phyloP scores from a whole-genome alignment of 441 rosid genomes.

The Viola pubescens region DNA sequence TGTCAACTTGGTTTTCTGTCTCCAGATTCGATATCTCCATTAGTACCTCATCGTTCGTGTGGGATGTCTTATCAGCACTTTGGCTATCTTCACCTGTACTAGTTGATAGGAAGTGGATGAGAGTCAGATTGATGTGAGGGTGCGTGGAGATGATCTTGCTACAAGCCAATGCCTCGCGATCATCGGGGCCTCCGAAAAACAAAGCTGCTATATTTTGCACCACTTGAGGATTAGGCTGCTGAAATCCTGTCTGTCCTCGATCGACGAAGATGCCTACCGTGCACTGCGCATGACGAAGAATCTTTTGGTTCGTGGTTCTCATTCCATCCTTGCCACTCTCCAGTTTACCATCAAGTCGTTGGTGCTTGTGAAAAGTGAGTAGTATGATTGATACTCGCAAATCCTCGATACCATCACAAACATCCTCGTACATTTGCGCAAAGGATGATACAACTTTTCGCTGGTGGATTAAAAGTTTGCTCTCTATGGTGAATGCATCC shows the following conservation, averaged over 20 bases:
- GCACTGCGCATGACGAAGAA: slow-evolving; percentile 69
- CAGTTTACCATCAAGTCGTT: slow-evolving; percentile 61
- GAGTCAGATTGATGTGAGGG: slow-evolving; percentile 41
- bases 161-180: slow-evolving; percentile 82
- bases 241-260: slow-evolving; percentile 62
- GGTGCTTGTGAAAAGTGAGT: slow-evolving; percentile 85
- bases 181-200: slow-evolving; percentile 85
- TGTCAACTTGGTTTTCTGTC: slow-evolving; percentile 36
- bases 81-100: slow-evolving; percentile 13
- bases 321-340: slow-evolving; percentile 54
- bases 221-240: slow-evolving; percentile 37
- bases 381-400: slow-evolving; percentile 56
- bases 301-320: slow-evolving; percentile 58
- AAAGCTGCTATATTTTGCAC: slow-evolving; percentile 53
- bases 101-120: slow-evolving; percentile 43
- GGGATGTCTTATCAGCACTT: slow-evolving; percentile 14
- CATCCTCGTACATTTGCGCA: slow-evolving; percentile 52
- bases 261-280: slow-evolving; percentile 67
- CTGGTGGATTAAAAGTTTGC: slow-evolving; percentile 41
- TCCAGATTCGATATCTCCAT: slow-evolving; percentile 39
- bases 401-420: slow-evolving; percentile 60
- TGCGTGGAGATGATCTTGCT: slow-evolving; percentile 44
- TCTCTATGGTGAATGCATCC: slow-evolving; percentile 46
- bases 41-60: slow-evolving; percentile 30
- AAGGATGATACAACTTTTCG: slow-evolving; percentile 50